phyloP scores from a whole-genome alignment of 495 filamentous ascomycete species.

The Aspergillus ostianus region DNA sequence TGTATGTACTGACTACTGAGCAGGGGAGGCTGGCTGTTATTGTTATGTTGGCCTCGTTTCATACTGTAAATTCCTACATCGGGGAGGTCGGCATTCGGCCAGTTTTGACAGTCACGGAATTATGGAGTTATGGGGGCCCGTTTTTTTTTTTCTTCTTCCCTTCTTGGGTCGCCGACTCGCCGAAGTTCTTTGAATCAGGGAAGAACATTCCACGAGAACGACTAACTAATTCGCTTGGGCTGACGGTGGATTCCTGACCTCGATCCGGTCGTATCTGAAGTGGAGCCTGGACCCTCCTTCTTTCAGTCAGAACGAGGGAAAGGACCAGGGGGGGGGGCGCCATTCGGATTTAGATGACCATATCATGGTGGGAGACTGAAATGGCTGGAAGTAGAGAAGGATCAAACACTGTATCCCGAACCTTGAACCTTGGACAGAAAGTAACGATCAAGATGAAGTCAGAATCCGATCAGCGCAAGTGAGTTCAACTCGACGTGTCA shows the following conservation, averaged over 20 bases:
- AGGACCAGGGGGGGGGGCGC: not conserved
- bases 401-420: no score
- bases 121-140: not conserved
- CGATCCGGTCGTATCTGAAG: not conserved
- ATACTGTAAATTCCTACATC: no score
- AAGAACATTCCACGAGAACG: constrained; percentile 6
- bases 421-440: not conserved
- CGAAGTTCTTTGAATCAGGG: not conserved
- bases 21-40: no score
- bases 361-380: not conserved
- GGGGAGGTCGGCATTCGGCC: constrained; percentile 26
- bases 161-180: not conserved
- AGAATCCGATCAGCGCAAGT: not conserved
- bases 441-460: not conserved
- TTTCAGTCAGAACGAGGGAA: not conserved
- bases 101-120: constrained; percentile 10
- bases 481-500: not conserved
- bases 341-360: not conserved
- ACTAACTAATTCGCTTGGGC: not conserved
- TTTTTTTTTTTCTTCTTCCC: not conserved
- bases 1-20: no score
- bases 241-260: not conserved
- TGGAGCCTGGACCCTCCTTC: constrained; percentile 7
- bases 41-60: not conserved
- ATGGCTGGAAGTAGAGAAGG: no score